A percentile compares a stretch with the other conserved stretches of the same genome.
Conservation (phyloP, 306 rosid genomes). For the Astragalus membranaceus region DNA sequence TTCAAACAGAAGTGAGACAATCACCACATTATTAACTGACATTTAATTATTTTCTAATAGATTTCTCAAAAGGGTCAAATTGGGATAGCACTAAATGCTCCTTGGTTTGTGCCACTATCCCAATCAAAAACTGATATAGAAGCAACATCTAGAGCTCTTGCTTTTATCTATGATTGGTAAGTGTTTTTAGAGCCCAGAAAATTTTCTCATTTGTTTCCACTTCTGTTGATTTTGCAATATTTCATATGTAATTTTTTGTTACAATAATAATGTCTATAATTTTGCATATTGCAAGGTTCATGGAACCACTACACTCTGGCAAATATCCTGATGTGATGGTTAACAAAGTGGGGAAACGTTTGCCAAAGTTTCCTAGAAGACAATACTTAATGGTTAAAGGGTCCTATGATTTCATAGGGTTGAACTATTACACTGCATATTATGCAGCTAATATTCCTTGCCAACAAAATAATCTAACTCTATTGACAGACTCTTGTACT, state of each 20-base stretch:
- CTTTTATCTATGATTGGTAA: constrained; percentile 48
- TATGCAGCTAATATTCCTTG: constrained; percentile 31
- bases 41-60: constrained; percentile 20
- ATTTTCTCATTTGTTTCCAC: neutral
- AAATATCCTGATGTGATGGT: constrained; percentile 46
- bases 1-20: neutral
- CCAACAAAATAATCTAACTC: constrained; percentile 1
- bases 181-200: neutral
- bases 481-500: constrained; percentile 25
- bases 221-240: neutral
- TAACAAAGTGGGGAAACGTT: constrained; percentile 29
- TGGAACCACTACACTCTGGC: constrained; percentile 50
- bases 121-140: constrained; percentile 29
- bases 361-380: constrained; percentile 39
- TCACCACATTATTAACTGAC: neutral
- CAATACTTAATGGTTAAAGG: constrained; percentile 37
- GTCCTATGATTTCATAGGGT: constrained; percentile 55
- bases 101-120: constrained; percentile 43
- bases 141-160: constrained; percentile 34
- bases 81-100: constrained; percentile 44
- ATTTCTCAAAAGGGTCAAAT: constrained; percentile 46
- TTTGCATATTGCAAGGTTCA: constrained; percentile 33
- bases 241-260: neutral
- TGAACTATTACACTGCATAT: constrained; percentile 51
- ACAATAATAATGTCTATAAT: neutral